Conservation (phyloP, 148 eudicot genomes). For the Gaultheria prostrata region DNA sequence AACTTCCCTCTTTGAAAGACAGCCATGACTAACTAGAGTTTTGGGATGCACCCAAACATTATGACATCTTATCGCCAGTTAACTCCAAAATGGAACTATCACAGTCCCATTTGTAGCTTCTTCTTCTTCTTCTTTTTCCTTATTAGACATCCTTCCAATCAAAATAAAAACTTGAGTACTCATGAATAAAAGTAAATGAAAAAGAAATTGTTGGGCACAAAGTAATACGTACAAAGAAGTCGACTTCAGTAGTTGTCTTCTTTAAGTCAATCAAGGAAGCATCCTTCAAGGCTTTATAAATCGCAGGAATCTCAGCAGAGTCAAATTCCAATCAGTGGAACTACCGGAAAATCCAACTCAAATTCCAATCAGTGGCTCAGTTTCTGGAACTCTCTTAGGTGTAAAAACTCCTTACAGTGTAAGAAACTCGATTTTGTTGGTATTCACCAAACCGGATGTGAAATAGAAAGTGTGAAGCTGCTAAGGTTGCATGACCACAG, state of each 20-base stretch:
- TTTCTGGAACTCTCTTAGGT: conserved; percentile 49
- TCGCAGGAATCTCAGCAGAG: conserved; percentile 27
- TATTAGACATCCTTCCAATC: too few species aligned
- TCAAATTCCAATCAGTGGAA: conserved; percentile 34
- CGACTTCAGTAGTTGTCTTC: conserved; percentile 43
- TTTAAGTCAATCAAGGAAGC: conserved; percentile 45
- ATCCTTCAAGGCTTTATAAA: conserved; percentile 48
- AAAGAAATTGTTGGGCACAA: not conserved
- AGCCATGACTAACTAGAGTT: not conserved
- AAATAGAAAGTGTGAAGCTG: conserved; percentile 81
- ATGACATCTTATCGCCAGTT: not conserved
- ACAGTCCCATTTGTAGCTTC: too few species aligned
- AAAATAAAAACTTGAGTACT: too few species aligned
- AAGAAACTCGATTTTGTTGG: conserved; percentile 51
- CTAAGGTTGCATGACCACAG: conserved; percentile 95
- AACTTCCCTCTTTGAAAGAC: not conserved
- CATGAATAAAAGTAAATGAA: too few species aligned
- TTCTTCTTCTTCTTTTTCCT: too few species aligned
- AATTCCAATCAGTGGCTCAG: conserved; percentile 6
- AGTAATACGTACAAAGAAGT: conserved; percentile 50
- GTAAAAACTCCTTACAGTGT: conserved; percentile 78
- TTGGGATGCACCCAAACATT: not conserved
- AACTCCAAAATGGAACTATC: too few species aligned
- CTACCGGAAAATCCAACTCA: not conserved
- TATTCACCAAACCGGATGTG: conserved; percentile 50